Evolutionary conservation across 345 rosid genomes (phyloP), one percentile per base, ranked within the genome.

Genomic region (Salix viminalis): DNA sequence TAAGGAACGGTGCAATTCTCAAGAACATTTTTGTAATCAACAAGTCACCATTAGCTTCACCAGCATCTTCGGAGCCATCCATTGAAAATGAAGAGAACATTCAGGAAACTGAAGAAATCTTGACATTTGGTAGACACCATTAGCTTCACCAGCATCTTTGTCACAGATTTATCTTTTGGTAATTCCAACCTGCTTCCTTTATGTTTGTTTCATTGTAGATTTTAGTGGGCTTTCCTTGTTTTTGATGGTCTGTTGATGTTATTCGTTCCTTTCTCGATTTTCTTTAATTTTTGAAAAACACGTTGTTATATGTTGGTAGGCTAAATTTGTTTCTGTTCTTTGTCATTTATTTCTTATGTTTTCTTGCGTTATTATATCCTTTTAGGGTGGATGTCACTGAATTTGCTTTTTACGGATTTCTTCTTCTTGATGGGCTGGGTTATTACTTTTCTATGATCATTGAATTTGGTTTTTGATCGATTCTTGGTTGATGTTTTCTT

Each of bases 91-190:
- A 32, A 3, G 75, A 41, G 23, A 73, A 19, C 65, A 79, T 69
- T 66, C 79, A 71, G 65, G 88, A 80, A 76, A 67, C 65, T 30
- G 93, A 86, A 56, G 97, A 90, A 80, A 82, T 85, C 70, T 86
- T 96, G 86, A 74, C 78, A 44, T 90, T 90, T 68, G 98, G 97
- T 36, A 86, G 97, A 13, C 99, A 92, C 70, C 77, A 82, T 96
- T 82, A 96, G 99, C 86, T 52, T 79, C 80, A n/a, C 87, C 80
- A 86, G 85, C 85, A 85, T 92, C 84, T 90, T 81, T 79, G 89
- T 93, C 74, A 79, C 87, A 52, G 97, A 96, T 83, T 86, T 93
- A 16, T 87, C 92, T 3, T 92, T 97, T 24, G 98, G 97, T 96
- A 70, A 58, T 71, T 44, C 2, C 24, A 52, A 46, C 21, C 28